Conservation (phyloP, 129 eudicot genomes). For the Saposhnikovia divaricata region DNA sequence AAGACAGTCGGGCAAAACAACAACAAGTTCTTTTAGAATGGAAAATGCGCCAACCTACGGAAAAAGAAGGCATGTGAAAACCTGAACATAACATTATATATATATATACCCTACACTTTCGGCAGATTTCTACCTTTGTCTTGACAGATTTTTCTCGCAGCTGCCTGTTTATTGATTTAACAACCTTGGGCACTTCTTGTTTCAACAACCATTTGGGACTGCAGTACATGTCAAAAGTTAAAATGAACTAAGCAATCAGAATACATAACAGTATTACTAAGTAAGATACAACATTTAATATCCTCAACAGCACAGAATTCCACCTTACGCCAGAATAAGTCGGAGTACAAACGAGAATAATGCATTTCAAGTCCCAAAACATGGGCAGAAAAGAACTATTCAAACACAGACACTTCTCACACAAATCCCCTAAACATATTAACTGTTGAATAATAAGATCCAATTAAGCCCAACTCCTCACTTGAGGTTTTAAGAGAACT, state of each 20-base stretch:
- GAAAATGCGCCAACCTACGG: slow-evolving; percentile 95
- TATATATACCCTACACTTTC: not conserved
- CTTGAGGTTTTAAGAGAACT: no score
- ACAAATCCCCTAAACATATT: not conserved
- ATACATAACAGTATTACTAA: not conserved
- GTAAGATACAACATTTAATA: not conserved
- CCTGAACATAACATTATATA: slow-evolving; percentile 3
- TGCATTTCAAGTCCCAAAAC: not conserved
- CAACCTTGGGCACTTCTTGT: slow-evolving; percentile 94
- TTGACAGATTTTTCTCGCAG: slow-evolving; percentile 91
- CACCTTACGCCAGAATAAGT: not conserved
- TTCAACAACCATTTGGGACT: slow-evolving; percentile 95
- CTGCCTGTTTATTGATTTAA: slow-evolving; percentile 82
- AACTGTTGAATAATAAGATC: no score
- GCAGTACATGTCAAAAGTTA: slow-evolving; percentile 25
- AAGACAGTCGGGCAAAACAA: slow-evolving; percentile 97
- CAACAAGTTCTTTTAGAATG: slow-evolving; percentile 88
- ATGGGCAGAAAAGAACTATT: not conserved
- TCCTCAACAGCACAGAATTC: not conserved
- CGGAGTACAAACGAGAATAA: not conserved
- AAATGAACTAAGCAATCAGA: slow-evolving; percentile 12
- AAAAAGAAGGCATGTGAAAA: slow-evolving; percentile 1
- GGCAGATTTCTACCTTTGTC: slow-evolving; percentile 57
- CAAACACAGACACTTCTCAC: not conserved
- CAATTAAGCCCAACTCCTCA: no score